Percentiles rank a stretch among this genome's conserved stretches.
phyloP scores from a whole-genome alignment of 2,329 filamentous ascomycete species.

The Paracamarosporium sp. region DNA sequence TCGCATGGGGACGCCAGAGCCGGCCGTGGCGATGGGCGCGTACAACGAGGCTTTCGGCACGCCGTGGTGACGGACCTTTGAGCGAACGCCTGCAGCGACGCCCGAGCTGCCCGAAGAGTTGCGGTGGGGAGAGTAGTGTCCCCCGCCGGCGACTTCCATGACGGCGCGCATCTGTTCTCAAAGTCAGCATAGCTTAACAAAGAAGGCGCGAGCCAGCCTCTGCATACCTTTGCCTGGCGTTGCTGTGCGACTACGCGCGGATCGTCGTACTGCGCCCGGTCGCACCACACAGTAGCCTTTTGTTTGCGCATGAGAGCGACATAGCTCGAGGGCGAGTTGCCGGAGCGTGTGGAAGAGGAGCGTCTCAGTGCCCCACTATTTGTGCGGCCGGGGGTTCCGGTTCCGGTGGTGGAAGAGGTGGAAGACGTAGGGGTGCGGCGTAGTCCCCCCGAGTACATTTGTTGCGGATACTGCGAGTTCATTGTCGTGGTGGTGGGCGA shows the following conservation, averaged over 20 bases:
- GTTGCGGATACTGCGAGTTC: slow-evolving; percentile 39
- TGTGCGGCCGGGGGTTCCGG: slow-evolving; percentile 53
- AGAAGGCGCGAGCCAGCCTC: background rate
- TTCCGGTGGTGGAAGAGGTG: slow-evolving; percentile 67
- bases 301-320: slow-evolving; percentile 96
- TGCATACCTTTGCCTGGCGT: slow-evolving; percentile 73
- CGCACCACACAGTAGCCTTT: slow-evolving; percentile 98
- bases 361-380: slow-evolving; percentile 67
- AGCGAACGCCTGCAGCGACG: slow-evolving; percentile 64
- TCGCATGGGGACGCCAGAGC: slow-evolving; percentile 86
- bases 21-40: slow-evolving; percentile 74
- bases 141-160: slow-evolving; percentile 77
- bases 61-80: slow-evolving; percentile 88
- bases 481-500: slow-evolving; percentile 37
- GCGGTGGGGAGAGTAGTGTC: slow-evolving; percentile 42
- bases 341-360: slow-evolving; percentile 82
- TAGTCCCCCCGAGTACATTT: slow-evolving; percentile 41
- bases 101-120: slow-evolving; percentile 48
- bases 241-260: slow-evolving; percentile 83
- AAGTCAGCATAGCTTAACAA: background rate
- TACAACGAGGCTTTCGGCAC: slow-evolving; percentile 82
- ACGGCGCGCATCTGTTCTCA: slow-evolving; percentile 70
- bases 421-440: slow-evolving; percentile 71
- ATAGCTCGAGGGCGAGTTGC: slow-evolving; percentile 73
- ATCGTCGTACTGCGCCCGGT: slow-evolving; percentile 90